These are phyloP conservation scores for Flaveria bidentis DNA, from an alignment of 129 eudicot species.

Conservation along the genomic window DNA sequence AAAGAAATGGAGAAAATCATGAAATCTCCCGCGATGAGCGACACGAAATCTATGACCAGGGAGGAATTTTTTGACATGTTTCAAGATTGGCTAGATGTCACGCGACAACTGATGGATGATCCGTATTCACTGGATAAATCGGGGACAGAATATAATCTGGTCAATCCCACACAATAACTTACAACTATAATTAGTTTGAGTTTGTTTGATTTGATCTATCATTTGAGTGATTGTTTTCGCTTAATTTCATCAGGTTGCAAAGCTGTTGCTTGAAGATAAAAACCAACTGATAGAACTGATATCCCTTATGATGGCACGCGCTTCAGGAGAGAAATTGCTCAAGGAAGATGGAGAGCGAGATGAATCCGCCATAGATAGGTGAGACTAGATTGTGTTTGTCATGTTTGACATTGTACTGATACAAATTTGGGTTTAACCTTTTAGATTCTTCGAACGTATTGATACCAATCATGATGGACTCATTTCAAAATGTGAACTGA, in stretches of 20 bases:
- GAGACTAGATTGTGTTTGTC: neutral
- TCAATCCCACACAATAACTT: conserved; percentile 1
- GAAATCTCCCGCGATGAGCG: conserved; percentile 13
- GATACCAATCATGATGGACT: conserved; percentile 50
- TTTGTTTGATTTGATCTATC: neutral
- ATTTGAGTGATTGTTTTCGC: neutral
- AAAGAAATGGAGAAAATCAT: conserved; percentile 40
- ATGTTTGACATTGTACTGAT: neutral
- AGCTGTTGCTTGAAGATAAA: conserved; percentile 40
- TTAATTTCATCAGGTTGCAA: conserved; percentile 31
- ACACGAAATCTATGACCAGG: conserved; percentile 13
- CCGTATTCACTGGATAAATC: conserved; percentile 41
- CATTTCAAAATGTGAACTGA: conserved; percentile 49
- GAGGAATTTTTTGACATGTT: conserved; percentile 23
- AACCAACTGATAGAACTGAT: conserved; percentile 29
- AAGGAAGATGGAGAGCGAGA: conserved; percentile 36
- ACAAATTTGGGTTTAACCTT: conserved; percentile 4
- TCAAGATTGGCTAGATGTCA: conserved; percentile 34
- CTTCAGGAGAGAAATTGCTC: conserved; percentile 34
- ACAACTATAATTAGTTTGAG: neutral
- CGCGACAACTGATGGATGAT: conserved; percentile 40
- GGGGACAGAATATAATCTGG: conserved; percentile 39
- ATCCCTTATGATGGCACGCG: conserved; percentile 39
- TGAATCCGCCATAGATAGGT: conserved; percentile 36
- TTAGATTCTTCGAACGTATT: conserved; percentile 53